Conservation (phyloP, 2,329 filamentous ascomycete species). For the Penicillium glabrum region DNA sequence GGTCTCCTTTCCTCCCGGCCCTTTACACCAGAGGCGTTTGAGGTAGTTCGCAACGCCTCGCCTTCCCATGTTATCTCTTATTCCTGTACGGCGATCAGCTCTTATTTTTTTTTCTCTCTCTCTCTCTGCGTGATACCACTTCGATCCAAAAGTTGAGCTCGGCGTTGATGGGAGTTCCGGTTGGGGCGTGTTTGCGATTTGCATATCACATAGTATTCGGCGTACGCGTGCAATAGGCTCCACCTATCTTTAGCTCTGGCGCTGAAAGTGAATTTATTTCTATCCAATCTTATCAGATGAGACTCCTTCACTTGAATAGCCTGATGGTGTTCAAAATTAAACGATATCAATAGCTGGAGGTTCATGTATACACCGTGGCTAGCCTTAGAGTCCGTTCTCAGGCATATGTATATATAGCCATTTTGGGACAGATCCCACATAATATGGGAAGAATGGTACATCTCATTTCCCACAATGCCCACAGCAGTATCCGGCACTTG, state of each 20-base stretch:
- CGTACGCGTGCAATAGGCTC: neutral
- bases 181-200: neutral
- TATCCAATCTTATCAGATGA: neutral
- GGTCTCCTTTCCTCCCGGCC: neutral
- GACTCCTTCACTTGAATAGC: neutral
- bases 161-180: neutral
- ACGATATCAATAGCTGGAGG: too few relatives aligned
- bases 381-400: neutral
- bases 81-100: neutral
- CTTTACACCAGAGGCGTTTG: neutral
- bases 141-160: constrained; percentile 1
- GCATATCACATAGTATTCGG: neutral
- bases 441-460: neutral
- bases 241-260: neutral
- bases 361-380: neutral
- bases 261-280: neutral
- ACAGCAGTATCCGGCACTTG: neutral
- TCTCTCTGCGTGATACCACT: constrained; percentile 7
- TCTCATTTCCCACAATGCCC: neutral
- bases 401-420: neutral
- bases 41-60: neutral
- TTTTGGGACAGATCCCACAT: neutral
- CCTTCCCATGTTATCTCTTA: neutral
- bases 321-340: neutral
- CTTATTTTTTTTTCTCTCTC: neutral